phyloP scores from a whole-genome alignment of 176 grass and related monocot species.

The Triticum dicoccoides region DNA sequence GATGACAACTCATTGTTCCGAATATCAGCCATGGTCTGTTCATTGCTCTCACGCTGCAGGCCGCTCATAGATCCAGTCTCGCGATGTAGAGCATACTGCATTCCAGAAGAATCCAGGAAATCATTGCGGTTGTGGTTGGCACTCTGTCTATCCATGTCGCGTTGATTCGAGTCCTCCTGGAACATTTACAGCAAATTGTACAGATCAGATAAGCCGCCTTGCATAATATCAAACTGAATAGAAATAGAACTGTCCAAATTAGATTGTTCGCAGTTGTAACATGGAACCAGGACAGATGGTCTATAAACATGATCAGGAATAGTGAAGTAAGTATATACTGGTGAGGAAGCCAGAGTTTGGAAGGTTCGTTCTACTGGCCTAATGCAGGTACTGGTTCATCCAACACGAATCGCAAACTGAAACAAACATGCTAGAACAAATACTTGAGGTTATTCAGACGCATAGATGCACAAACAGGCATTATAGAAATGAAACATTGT shows the following conservation, averaged over 20 bases:
- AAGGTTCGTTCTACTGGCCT: background rate
- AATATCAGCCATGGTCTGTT: slow-evolving; percentile 39
- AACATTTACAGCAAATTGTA: slow-evolving; percentile 21
- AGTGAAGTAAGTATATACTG: no score
- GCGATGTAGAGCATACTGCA: slow-evolving; percentile 37
- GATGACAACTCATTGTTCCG: slow-evolving; percentile 52
- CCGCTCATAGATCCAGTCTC: slow-evolving; percentile 38
- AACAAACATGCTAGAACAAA: background rate
- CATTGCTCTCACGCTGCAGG: slow-evolving; percentile 37
- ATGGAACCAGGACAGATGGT: background rate
- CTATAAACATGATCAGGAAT: background rate
- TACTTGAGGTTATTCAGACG: no score
- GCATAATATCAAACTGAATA: slow-evolving; percentile 12
- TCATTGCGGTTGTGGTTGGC: slow-evolving; percentile 16
- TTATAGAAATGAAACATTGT: background rate
- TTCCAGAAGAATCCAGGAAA: slow-evolving; percentile 45
- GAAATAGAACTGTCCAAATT: background rate
- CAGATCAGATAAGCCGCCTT: background rate
- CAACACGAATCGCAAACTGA: background rate
- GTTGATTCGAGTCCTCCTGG: slow-evolving; percentile 43
- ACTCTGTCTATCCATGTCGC: slow-evolving; percentile 23
- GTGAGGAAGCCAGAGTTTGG: no score
- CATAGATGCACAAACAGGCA: background rate
- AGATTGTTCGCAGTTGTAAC: background rate
- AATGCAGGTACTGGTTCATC: background rate